These are phyloP conservation scores for Penicillium canescens DNA, from an alignment of 495 filamentous ascomycete genomes.

Conservation along the genomic window DNA sequence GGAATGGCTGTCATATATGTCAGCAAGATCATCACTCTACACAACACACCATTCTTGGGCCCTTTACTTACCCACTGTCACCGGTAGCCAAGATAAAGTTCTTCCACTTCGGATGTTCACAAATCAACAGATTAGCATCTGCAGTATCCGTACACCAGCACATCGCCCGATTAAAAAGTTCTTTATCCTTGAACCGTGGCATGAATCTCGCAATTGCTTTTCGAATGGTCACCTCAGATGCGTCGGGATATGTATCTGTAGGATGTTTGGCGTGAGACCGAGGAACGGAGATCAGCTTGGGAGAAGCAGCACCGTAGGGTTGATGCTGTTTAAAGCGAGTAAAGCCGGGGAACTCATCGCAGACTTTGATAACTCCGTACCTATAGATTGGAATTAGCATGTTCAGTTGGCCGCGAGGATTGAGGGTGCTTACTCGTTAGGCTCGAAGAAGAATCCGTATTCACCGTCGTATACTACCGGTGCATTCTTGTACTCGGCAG, in stretches of 20 bases:
- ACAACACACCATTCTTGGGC: too few species aligned
- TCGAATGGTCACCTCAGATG: constrained; percentile 39
- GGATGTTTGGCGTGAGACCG: constrained; percentile 21
- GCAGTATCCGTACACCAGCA: constrained; percentile 55
- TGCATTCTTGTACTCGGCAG: constrained; percentile 40
- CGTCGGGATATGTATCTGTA: constrained; percentile 35
- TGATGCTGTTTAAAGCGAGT: constrained; percentile 19
- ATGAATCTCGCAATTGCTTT: constrained; percentile 43
- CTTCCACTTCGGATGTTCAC: constrained; percentile 31
- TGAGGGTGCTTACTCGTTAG: constrained; percentile 33
- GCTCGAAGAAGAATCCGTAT: constrained; percentile 57
- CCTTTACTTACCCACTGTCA: constrained; percentile 18
- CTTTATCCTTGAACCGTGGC: constrained; percentile 40
- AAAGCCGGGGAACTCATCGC: constrained; percentile 51
- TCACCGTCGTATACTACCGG: constrained; percentile 53
- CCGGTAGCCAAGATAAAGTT: constrained; percentile 22
- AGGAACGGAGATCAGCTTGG: constrained; percentile 19
- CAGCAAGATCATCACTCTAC: neutral
- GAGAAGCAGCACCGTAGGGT: constrained; percentile 39
- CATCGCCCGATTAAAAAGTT: constrained; percentile 44
- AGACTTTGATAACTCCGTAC: constrained; percentile 49
- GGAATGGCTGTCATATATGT: constrained; percentile 4
- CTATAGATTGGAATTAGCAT: constrained; percentile 5
- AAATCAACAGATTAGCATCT: constrained; percentile 45
- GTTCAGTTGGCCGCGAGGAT: too few species aligned